Base-by-base conservation (phyloP, 2,329 filamentous ascomycete species). In the Fusarium acutatum region DNA sequence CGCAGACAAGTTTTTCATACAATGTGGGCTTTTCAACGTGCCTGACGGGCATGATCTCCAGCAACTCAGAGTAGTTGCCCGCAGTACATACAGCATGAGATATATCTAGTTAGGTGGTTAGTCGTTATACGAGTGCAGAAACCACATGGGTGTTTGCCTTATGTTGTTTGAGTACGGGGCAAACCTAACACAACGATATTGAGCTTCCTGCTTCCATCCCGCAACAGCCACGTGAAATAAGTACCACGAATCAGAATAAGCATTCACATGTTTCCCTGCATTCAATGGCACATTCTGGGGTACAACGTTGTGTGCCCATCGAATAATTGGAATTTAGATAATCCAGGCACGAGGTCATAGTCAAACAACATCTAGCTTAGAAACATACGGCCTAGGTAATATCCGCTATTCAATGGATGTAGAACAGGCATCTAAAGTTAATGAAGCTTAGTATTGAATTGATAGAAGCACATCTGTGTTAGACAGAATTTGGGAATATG, bases 401-500 rank as follows among this genome's bases (percentile, higher is more conserved):
- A 24, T 57, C 50, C 59, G 37, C 22, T 26, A 56, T 43, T 59
- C 44, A 61, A 61, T 40, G n/a, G 38, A 41, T 52, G n/a, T 14
- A 54, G 34, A 59, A 26, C 49, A 54, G 53, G 44, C 20, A 40
- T 44, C 35, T 49, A 40, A 47, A 59, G 32, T 40, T 47, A 44
- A 50, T 44, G 49, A 69, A 68, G 53, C 59, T 56, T 61, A 59
- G 34, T 35, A 41, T 40, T n/a, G 24, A n/a, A 41, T 49, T 50
- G 37, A 57, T 53, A 54, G 59, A 59, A 50, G 22, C 52, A 57
- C 50, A 49, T 69, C 46, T 73, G 54, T 44, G 53, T 52, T 49
- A 52, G 68, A 72, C 57, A 60, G 26, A 28, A 65, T 60, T 69
- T 47, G 63, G 26, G 47, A 49, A 46, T 37, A 38, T 32, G 52